Base-by-base conservation (phyloP, 768 basidiomycete genomes). In the Lentinula aciculospora region DNA sequence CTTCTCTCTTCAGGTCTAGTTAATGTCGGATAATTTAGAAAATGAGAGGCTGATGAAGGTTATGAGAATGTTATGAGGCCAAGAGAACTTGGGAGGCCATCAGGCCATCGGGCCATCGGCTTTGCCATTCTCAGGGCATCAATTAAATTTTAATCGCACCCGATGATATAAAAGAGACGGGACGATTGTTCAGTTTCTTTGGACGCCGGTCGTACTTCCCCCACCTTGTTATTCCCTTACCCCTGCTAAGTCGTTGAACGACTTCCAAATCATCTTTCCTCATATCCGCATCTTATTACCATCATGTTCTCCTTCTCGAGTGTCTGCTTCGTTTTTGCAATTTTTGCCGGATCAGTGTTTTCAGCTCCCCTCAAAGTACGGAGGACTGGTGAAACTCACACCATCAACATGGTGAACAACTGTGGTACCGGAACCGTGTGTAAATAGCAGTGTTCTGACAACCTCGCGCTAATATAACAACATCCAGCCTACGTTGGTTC, bases 391-490 rank as follows among this genome's bases (percentile, higher is more conserved):
- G 49, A 50, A 23, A 32, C 31, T 23, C 49, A 50, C n/a, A 36
- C 29, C 9, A 50, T 50, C 29, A 32, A 50, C n/a, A 32, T 50
- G 49, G 49, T 63, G 39, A 76, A 77, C 62, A 73, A 71, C 29
- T 76, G 69, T 63, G 71, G 66, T 2, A 57, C 32, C 56, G 73
- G 73, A 54, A 74, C 71, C 28, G 73, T 74, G 49, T 36, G 65
- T 54, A 13, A n/a, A 42, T 25, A 23, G n/a, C 13, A 31, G 27
- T 23, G 21, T 55, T 13, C 12, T 54, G 46, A 12, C 42, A 37
- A 15, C 23, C 10, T 17, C 29, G 37, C 19, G 31, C 23, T 21
- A 17, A 25, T 25, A 19, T 13, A 13, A 34, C 47, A 37, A 29
- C 15, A 42, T 32, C 7, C 56, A 72, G 69, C 68, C 68, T 10